Conservation (phyloP, 2,329 filamentous ascomycete species). For the Sporothrix schenckii region DNA sequence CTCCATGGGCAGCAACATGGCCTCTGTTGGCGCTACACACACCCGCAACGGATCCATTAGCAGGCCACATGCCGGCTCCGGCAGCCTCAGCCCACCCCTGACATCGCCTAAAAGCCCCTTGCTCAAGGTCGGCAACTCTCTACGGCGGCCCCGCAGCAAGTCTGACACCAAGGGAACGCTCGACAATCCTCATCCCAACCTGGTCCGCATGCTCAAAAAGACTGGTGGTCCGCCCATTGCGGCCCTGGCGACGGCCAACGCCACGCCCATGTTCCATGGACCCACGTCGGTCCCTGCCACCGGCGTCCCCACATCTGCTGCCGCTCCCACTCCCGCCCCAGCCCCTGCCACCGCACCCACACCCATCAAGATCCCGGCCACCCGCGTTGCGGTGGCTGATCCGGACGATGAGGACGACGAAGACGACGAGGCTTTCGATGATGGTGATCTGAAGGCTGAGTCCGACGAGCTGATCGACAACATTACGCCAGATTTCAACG, state of each 20-base stretch:
- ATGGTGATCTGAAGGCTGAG: conserved; percentile 64
- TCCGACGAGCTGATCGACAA: conserved; percentile 64
- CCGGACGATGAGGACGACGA: conserved; percentile 59
- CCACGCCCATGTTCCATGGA: conserved; percentile 30
- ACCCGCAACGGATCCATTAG: conserved; percentile 64
- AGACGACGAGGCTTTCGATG: conserved; percentile 63
- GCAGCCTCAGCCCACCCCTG: conserved; percentile 44
- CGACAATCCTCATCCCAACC: conserved; percentile 47
- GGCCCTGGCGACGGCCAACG: conserved; percentile 49
- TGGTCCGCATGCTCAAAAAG: conserved; percentile 57
- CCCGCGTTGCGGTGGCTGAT: conserved; percentile 38
- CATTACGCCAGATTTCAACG: conserved; percentile 71
- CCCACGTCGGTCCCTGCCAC: neutral
- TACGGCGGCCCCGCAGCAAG: conserved; percentile 61
- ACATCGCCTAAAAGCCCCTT: conserved; percentile 54
- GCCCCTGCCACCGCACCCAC: neutral
- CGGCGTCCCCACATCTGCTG: neutral
- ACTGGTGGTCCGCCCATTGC: conserved; percentile 59
- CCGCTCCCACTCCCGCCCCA: neutral
- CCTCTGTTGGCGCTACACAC: conserved; percentile 60
- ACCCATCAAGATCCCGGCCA: conserved; percentile 32
- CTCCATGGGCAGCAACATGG: conserved; percentile 58
- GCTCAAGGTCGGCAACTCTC: conserved; percentile 52
- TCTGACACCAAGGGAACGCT: conserved; percentile 52
- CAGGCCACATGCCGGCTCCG: conserved; percentile 31